A percentile compares a stretch with the other conserved stretches of the same genome.
Conservation (phyloP, 805 yeast species). For the Ogataea nonfermentans region DNA sequence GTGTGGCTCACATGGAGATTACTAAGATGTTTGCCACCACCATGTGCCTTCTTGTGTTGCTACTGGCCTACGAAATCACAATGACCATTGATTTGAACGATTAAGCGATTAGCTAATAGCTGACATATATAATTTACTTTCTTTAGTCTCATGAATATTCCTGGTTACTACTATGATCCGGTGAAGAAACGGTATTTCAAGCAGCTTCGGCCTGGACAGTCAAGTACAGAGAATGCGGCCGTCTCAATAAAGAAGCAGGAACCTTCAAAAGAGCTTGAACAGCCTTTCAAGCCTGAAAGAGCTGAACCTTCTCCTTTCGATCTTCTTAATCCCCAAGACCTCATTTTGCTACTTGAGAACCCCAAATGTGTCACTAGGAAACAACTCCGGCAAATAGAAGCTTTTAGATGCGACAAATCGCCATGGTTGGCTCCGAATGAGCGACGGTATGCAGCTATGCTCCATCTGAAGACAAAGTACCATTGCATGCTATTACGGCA, state of each 20-base stretch:
- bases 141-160: slow-evolving; percentile 10
- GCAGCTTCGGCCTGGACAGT: background rate
- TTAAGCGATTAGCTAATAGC: background rate
- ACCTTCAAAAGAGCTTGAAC: background rate
- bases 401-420: background rate
- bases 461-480: slow-evolving; percentile 6
- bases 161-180: slow-evolving; percentile 25
- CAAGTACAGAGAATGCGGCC: background rate
- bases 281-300: background rate
- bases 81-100: slow-evolving; percentile 4
- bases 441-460: slow-evolving; percentile 1
- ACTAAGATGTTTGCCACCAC: slow-evolving; percentile 16
- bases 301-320: background rate
- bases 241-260: background rate
- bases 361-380: background rate
- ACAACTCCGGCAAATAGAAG: background rate
- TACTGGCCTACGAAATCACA: slow-evolving; percentile 17
- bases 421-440: background rate
- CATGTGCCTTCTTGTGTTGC: slow-evolving; percentile 9
- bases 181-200: slow-evolving; percentile 21
- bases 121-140: background rate
- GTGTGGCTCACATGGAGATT: slow-evolving; percentile 14
- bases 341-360: background rate
- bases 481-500: slow-evolving; percentile 4
- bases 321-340: background rate